Percentiles rank a stretch among this genome's conserved stretches.
These are phyloP conservation scores for Corchorus capsularis DNA, from an alignment of 345 rosid genomes.

Conservation along the genomic window DNA sequence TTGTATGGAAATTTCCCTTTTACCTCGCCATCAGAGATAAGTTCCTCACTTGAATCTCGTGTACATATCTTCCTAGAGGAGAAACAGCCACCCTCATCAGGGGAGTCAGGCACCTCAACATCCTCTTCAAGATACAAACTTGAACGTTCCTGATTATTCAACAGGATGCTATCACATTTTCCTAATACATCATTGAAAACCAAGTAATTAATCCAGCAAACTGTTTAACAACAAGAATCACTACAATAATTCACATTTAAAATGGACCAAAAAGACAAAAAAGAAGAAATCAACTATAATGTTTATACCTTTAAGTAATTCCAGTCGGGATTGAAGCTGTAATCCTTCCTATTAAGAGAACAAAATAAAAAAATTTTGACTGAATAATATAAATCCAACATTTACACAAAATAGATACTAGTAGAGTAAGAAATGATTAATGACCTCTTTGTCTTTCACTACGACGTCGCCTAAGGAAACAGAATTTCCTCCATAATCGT, in stretches of 20 bases:
- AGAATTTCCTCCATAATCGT: conserved; percentile 37
- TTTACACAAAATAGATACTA: not conserved
- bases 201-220: not conserved
- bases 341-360: conserved; percentile 50
- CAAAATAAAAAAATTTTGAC: not conserved
- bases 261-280: not conserved
- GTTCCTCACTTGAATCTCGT: conserved; percentile 30
- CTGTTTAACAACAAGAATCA: not conserved
- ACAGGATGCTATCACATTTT: not conserved
- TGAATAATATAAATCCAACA: not conserved
- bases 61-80: conserved; percentile 29
- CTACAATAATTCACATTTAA: not conserved
- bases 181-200: not conserved
- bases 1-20: not conserved
- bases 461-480: conserved; percentile 36
- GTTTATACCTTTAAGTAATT: conserved; percentile 56
- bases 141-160: conserved; percentile 29
- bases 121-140: conserved; percentile 38
- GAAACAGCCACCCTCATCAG: conserved; percentile 25
- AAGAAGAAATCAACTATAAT: not conserved
- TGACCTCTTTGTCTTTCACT: conserved; percentile 41
- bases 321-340: conserved; percentile 63
- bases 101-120: conserved; percentile 49
- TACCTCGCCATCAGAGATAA: conserved; percentile 50
- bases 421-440: not conserved